Evolutionary conservation across 1,284 basidiomycete genomes (phyloP).

Genomic region (Pseudozyma hubeiensis): DNA sequence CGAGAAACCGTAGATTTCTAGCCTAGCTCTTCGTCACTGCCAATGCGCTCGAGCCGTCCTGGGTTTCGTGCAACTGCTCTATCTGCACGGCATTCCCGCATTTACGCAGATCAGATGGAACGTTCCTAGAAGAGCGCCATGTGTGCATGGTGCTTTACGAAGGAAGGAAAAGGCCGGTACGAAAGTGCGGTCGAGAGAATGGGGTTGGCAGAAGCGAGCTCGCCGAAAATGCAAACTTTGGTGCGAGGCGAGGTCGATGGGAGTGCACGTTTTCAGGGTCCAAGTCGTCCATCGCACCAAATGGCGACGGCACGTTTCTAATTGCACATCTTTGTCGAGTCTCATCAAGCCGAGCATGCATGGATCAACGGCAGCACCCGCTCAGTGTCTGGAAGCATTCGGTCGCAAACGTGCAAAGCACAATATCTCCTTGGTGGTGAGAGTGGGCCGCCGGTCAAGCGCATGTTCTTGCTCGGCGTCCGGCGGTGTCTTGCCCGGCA

Average conservation of each 20-base stretch:
- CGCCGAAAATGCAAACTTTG: not conserved
- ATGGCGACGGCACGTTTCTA: slow-evolving; percentile 5
- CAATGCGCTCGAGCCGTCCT: slow-evolving; percentile 3
- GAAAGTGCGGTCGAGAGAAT: too few relatives aligned
- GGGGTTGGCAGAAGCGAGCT: not conserved
- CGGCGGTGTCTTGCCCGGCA: too few relatives aligned
- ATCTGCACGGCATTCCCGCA: not conserved
- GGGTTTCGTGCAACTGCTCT: not conserved
- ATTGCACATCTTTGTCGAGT: too few relatives aligned
- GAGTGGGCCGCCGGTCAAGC: too few relatives aligned
- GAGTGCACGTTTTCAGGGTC: slow-evolving; percentile 24
- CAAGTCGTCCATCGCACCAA: not conserved
- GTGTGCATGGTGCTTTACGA: not conserved
- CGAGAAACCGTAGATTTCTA: slow-evolving; percentile 12
- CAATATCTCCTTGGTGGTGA: too few relatives aligned
- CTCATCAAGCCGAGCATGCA: too few relatives aligned
- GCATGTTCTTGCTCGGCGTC: too few relatives aligned
- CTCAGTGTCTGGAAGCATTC: too few relatives aligned
- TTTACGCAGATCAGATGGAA: not conserved
- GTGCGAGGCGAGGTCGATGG: not conserved
- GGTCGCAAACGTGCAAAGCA: too few relatives aligned
- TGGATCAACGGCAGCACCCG: too few relatives aligned
- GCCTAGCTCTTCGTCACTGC: not conserved
- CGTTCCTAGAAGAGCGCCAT: not conserved
- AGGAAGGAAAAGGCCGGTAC: too few relatives aligned